Evolutionary conservation across 2,329 filamentous ascomycete genomes (phyloP).

Genomic region (Cercospora zeae-maydis): DNA sequence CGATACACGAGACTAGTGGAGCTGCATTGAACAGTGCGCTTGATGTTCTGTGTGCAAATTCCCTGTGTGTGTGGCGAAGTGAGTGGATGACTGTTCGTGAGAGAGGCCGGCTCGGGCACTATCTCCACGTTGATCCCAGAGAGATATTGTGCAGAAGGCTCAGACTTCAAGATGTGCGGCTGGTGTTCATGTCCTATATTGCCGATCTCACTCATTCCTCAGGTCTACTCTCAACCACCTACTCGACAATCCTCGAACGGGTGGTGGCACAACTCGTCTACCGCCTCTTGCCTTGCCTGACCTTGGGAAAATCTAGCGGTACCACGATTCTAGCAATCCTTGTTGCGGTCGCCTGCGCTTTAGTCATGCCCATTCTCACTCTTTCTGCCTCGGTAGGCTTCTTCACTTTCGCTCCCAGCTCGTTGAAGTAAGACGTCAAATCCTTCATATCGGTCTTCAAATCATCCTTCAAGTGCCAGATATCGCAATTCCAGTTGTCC

Average conservation of each 20-base stretch:
- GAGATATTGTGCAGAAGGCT: background rate
- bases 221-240: background rate
- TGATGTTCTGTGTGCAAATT: background rate
- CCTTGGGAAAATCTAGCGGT: constrained; percentile 78
- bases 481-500: constrained; percentile 70
- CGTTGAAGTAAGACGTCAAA: constrained; percentile 67
- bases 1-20: background rate
- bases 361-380: constrained; percentile 53
- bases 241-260: background rate
- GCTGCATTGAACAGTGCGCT: background rate
- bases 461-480: constrained; percentile 66
- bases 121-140: no score
- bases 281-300: constrained; percentile 12
- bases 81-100: background rate
- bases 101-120: background rate
- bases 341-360: constrained; percentile 58
- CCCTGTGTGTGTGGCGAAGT: background rate
- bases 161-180: background rate
- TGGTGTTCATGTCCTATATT: background rate
- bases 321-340: constrained; percentile 68
- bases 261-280: background rate
- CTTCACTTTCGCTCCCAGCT: constrained; percentile 66
- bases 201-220: background rate
- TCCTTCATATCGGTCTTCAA: constrained; percentile 67
- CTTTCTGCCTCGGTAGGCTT: constrained; percentile 47